Conservation (phyloP, 2,329 filamentous ascomycete genomes). For the Talaromyces sp. region DNA sequence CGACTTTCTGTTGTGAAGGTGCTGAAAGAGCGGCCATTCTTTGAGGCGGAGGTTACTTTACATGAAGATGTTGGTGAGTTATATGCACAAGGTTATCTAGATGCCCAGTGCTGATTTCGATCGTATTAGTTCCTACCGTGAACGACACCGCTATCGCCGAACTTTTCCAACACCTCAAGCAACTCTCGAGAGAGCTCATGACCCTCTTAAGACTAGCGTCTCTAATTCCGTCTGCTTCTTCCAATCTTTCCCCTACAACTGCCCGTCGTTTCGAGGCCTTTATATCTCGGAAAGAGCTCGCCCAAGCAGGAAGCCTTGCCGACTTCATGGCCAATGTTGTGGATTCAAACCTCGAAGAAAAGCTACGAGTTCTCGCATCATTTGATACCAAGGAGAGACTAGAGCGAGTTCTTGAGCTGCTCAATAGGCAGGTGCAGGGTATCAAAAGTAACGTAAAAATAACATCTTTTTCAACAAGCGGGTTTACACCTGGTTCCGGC, state of each 20-base stretch:
- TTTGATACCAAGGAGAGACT: slow-evolving; percentile 73
- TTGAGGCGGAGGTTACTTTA: slow-evolving; percentile 72
- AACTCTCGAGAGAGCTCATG: slow-evolving; percentile 78
- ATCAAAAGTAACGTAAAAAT: slow-evolving; percentile 87
- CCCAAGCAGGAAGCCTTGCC: slow-evolving; percentile 77
- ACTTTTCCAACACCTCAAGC: slow-evolving; percentile 74
- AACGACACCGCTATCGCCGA: slow-evolving; percentile 62
- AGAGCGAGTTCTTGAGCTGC: slow-evolving; percentile 73
- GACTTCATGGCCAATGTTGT: slow-evolving; percentile 97
- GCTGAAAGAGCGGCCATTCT: slow-evolving; percentile 73
- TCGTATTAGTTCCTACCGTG: slow-evolving; percentile 29
- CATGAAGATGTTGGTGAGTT: slow-evolving; percentile 63
- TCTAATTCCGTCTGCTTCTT: slow-evolving; percentile 66
- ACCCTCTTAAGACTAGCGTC: slow-evolving; percentile 78
- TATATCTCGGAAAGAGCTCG: slow-evolving; percentile 74
- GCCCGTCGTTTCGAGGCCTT: slow-evolving; percentile 81
- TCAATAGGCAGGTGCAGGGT: slow-evolving; percentile 73
- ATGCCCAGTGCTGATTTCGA: background rate
- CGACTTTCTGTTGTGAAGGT: slow-evolving; percentile 71
- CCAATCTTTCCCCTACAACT: slow-evolving; percentile 72
- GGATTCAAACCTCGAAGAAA: slow-evolving; percentile 83
- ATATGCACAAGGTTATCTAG: background rate
- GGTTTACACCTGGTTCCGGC: slow-evolving; percentile 55
- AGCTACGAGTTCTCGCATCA: slow-evolving; percentile 77
- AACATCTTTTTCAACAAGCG: slow-evolving; percentile 66